Evolutionary conservation across 768 basidiomycete species (phyloP), one percentile per base, ranked within the genome.

Genomic region (Daedaleopsis sinensis): DNA sequence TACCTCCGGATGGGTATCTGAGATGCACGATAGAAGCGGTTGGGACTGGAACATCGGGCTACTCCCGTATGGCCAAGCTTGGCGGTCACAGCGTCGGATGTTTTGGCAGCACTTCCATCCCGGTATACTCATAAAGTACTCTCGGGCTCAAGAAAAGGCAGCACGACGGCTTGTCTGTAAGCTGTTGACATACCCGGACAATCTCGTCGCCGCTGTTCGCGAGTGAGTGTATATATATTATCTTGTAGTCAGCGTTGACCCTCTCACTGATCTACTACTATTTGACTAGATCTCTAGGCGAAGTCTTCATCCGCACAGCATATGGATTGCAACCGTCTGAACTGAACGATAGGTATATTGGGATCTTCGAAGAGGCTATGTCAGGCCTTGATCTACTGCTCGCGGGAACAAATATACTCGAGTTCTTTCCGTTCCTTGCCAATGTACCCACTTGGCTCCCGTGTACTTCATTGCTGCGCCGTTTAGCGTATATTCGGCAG

Each of bases 381-480:
- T 11, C 37, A 11, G 39, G 11, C 24, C 13, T 54, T 7, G 48
- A 56, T 27, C 21, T 57, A 2, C 35, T 61, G 19, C 27, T 48
- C 7, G 65, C 71, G 15, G 69, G 70, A 3, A 48, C 66, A 1
- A 72, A 65, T 64, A 52, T 71, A 5, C 68, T 73, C 38, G 71
- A 73, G 37, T 63, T 65, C 32, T 5, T 72, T 12, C 68, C 68
- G 4, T 57, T 69, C 35, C 52, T 90, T 61, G 80, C 78, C 66
- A 68, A 82, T 64, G 66, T 90, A 27, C 90, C 90, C 0, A 67
- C 69, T 44, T 90, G 87, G 85, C 73, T 84, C 51, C 90, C 90
- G 23, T 87, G 88, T 5, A 79, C 83, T 3, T 79, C 79, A 1
- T 91, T 91, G 73, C 82, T 84, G 68, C 72, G 73, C 10, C 85